Base-by-base conservation (phyloP, 2,329 filamentous ascomycete genomes). In the Hypomyces rosellus region DNA sequence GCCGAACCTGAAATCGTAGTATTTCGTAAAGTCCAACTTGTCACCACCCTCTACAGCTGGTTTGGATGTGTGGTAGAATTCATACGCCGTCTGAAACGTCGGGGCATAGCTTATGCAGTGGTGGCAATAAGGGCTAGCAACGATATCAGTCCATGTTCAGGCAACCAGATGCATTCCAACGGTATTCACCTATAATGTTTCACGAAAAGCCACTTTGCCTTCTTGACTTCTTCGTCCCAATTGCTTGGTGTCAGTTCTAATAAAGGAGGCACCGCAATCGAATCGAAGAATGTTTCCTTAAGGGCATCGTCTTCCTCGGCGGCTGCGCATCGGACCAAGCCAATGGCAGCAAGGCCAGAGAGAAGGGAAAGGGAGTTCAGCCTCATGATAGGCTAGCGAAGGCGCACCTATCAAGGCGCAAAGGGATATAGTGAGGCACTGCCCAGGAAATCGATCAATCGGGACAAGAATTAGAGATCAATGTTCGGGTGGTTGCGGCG, bases 31-130 rank as follows among this genome's bases (percentile, higher is more conserved):
- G 25, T 71, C 69, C 38, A 76, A 71, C 70, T 81, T 55, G 65
- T 74, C 60, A 71, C 78, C 70, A 72, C 79, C 58, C 67, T 73
- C 60, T 71, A 74, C 60, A 65, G 85, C 72, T 14, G 86, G 85
- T 61, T 89, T 85, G 36, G 89, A 93, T 36, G 91, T 96, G 72
- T 89, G 74, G 73, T 96, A 99, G 69, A 85, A 96, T 72, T 99
- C 93, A 75, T 97, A 96, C 13, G 92, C 69, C 5, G 91, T 96
- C 70, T 97, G 90, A 76, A 83, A 96, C 46, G 82, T 85, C 7
- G 93, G 93, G 47, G 88, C 89, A 62, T 89, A 88, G 45, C 78
- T 74, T 65, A 78, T 78, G 72, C 91, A 96, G 68, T 96, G 89
- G 43, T 77, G 77, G 68, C 80, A 83, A 57, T 74, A 81, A 11